Conservation (phyloP, 2,329 filamentous ascomycete genomes). For the Phialophora macrospora region DNA sequence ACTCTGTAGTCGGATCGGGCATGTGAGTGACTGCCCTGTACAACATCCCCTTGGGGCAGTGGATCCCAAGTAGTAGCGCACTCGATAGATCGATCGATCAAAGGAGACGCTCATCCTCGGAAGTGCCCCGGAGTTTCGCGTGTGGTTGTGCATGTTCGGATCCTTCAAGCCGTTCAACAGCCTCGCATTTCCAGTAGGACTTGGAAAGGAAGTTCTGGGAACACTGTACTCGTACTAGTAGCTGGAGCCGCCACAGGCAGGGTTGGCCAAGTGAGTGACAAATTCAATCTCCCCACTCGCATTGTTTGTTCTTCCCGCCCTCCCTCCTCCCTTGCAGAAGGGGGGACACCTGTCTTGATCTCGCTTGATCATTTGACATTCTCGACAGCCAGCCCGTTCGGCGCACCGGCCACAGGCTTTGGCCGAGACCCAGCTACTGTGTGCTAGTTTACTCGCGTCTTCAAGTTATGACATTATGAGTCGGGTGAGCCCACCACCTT, state of each 20-base stretch:
- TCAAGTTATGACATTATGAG: neutral
- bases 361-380: conserved; percentile 1
- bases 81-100: neutral
- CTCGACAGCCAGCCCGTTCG: neutral
- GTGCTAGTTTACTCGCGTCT: neutral
- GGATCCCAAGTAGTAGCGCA: neutral
- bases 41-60: neutral
- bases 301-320: neutral
- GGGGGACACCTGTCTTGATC: neutral
- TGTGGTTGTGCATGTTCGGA: neutral
- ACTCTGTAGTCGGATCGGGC: neutral
- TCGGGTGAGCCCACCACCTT: no score
- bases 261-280: neutral
- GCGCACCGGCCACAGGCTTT: neutral
- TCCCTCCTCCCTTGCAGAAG: neutral
- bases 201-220: neutral
- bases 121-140: neutral
- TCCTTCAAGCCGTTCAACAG: neutral
- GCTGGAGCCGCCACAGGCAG: no score
- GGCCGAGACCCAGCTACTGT: neutral
- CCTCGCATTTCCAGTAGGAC: neutral
- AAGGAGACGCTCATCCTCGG: neutral
- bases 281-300: neutral
- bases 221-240: neutral
- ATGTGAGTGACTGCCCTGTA: neutral